Percentiles rank a stretch among this genome's conserved stretches.
Conservation (phyloP, 2,329 filamentous ascomycete genomes). For the Tolypocladium capitatum region DNA sequence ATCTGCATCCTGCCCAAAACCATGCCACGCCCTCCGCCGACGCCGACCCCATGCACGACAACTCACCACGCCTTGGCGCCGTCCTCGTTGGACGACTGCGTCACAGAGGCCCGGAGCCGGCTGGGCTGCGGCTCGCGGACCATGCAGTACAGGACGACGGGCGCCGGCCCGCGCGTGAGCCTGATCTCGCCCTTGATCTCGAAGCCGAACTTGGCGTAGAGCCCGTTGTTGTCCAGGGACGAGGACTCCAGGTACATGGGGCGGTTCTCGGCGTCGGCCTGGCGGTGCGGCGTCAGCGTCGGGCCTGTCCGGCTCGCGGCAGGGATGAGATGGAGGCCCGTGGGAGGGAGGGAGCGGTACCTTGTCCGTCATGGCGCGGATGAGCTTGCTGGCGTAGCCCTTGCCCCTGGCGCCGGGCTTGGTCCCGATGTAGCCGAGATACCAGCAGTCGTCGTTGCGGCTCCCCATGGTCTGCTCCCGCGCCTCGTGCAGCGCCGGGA, state of each 20-base stretch:
- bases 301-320: slow-evolving; percentile 6
- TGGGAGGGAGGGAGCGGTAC: slow-evolving; percentile 19
- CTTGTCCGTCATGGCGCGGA: slow-evolving; percentile 53
- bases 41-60: not conserved
- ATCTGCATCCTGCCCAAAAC: not conserved
- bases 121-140: slow-evolving; percentile 51
- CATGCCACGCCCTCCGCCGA: not conserved
- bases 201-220: slow-evolving; percentile 69
- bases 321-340: slow-evolving; percentile 12
- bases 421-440: slow-evolving; percentile 73
- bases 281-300: not conserved
- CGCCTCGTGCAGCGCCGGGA: slow-evolving; percentile 60
- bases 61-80: slow-evolving; percentile 1
- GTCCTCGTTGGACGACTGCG: slow-evolving; percentile 4
- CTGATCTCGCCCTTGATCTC: slow-evolving; percentile 48
- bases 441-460: slow-evolving; percentile 57
- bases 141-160: slow-evolving; percentile 66
- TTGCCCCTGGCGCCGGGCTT: slow-evolving; percentile 56
- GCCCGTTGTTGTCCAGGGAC: slow-evolving; percentile 50
- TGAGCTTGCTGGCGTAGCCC: slow-evolving; percentile 59
- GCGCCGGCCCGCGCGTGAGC: slow-evolving; percentile 42
- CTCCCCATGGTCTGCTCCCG: slow-evolving; percentile 57
- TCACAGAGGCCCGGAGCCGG: slow-evolving; percentile 7
- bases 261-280: slow-evolving; percentile 52
- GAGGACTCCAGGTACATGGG: slow-evolving; percentile 72